phyloP scores from a whole-genome alignment of 2,329 filamentous ascomycete species.

The Talaromyces sp. region DNA sequence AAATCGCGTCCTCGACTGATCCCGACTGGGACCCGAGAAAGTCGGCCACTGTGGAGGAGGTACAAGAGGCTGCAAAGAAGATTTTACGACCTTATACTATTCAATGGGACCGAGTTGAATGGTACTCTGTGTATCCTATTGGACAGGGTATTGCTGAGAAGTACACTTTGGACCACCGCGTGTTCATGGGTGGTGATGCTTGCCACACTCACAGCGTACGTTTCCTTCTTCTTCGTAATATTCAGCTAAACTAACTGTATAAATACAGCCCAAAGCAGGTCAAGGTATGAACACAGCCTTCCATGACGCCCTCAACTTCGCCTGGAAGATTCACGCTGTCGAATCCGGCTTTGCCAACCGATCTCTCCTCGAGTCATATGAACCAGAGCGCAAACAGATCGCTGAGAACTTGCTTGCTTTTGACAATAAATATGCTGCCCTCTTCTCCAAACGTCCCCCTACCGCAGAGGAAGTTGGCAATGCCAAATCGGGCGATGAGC shows the following conservation, averaged over 20 bases:
- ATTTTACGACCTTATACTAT: conserved; percentile 60
- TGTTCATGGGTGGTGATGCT: conserved; percentile 64
- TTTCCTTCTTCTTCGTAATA: background rate
- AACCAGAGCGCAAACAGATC: conserved; percentile 77
- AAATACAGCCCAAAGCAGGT: conserved; percentile 55
- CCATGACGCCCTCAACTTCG: conserved; percentile 73
- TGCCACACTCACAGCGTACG: conserved; percentile 59
- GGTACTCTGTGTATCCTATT: conserved; percentile 65
- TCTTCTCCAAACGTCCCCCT: conserved; percentile 78
- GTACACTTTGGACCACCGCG: conserved; percentile 62
- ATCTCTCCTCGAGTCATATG: conserved; percentile 76
- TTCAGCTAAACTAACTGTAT: conserved; percentile 16
- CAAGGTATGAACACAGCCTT: conserved; percentile 63
- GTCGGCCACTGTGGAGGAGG: conserved; percentile 57
- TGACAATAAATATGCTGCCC: conserved; percentile 82
- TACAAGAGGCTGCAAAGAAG: conserved; percentile 56
- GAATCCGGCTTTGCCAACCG: conserved; percentile 76
- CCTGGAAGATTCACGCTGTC: conserved; percentile 94
- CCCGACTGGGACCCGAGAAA: conserved; percentile 60
- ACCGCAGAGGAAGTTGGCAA: conserved; percentile 69
- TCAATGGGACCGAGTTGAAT: conserved; percentile 63
- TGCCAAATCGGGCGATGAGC: conserved; percentile 48
- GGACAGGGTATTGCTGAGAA: conserved; percentile 63
- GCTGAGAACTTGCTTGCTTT: conserved; percentile 83
- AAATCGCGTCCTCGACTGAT: conserved; percentile 62